Base-by-base conservation (phyloP, 192 early-diverging fungal genomes). In the Diversispora eburnea region DNA sequence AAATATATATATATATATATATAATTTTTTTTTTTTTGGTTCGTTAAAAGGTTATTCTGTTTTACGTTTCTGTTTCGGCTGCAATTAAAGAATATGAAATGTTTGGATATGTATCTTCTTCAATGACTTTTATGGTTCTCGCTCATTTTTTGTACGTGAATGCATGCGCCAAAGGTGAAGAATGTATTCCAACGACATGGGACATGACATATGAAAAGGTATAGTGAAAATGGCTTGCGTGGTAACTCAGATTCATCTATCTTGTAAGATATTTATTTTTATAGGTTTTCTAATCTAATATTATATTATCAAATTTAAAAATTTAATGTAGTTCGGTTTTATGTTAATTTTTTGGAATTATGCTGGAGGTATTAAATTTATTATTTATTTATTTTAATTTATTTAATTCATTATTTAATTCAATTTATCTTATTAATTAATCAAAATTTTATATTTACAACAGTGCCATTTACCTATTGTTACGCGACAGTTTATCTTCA, bases 141-240 rank as follows among this genome's bases (percentile, higher is more conserved):
- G 83, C 83, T 45, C 80, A 82, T 58, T 84, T 84, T 58, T 78
- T 84, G 57, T 84, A 84, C 47, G 75, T 76, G 19, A 84, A 84
- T 69, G 83, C 83, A 25, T 84, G 83, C 58, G 74, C 76, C 19
- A 84, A 84, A 60, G 83, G 83, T 70, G 83, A 84, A 75, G 83
- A 84, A 64, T 84, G 83, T 49, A 84, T 84, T 65, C 80, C 81
- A 48, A 84, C 83, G 2, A 80, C 83, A 9, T 84, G 83, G 83
- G 83, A 84, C 73, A 82, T 84, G 48, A 80, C 82, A 61, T 84
- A 84, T 55, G 83, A 84, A 72, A 88, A 88, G 83, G 76, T 77
- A 57, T 43, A 17, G 2, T 17, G 4, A 62, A n/a, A 52, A 22
- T 55, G 10, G 19, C 5, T 13, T 39, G 4, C 8, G 59, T 19